These are phyloP conservation scores for Alisma plantagoaquatica DNA, from an alignment of 106 monocot species.

Conservation along the genomic window DNA sequence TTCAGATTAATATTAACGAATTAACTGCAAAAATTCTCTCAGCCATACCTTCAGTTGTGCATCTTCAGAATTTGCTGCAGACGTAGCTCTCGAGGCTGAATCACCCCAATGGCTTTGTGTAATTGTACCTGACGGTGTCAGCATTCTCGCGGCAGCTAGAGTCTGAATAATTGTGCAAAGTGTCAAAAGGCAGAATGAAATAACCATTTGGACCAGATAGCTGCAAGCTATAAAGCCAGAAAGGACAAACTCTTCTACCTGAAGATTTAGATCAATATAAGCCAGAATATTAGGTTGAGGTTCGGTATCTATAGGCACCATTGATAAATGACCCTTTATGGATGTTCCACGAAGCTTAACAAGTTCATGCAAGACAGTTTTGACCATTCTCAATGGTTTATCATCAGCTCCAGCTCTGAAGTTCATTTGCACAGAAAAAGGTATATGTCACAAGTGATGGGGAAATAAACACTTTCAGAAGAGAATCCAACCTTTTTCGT, in stretches of 20 bases:
- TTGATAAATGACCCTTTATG: constrained; percentile 94
- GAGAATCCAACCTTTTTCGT: constrained; percentile 49
- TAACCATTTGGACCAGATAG: too few species aligned
- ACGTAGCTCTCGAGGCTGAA: constrained; percentile 66
- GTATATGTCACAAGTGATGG: too few species aligned
- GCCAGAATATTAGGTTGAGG: constrained; percentile 98
- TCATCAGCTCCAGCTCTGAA: constrained; percentile 94
- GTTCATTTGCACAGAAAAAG: too few species aligned
- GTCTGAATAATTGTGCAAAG: constrained; percentile 67
- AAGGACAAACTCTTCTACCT: too few species aligned
- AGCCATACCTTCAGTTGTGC: constrained; percentile 98
- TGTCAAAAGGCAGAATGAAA: too few species aligned
- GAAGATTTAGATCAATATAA: constrained; percentile 92
- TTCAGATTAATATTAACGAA: not conserved
- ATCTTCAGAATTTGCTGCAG: constrained; percentile 76
- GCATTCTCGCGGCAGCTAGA: constrained; percentile 94
- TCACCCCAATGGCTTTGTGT: constrained; percentile 95
- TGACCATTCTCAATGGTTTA: constrained; percentile 93
- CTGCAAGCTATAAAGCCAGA: too few species aligned
- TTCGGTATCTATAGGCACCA: constrained; percentile 97
- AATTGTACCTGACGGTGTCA: constrained; percentile 84
- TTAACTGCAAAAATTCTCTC: not conserved
- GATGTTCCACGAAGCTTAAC: constrained; percentile 95
- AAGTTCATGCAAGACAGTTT: constrained; percentile 98
- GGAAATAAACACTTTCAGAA: too few species aligned